Conservation (phyloP, 768 basidiomycete species). For the Dendrothele bispora region DNA sequence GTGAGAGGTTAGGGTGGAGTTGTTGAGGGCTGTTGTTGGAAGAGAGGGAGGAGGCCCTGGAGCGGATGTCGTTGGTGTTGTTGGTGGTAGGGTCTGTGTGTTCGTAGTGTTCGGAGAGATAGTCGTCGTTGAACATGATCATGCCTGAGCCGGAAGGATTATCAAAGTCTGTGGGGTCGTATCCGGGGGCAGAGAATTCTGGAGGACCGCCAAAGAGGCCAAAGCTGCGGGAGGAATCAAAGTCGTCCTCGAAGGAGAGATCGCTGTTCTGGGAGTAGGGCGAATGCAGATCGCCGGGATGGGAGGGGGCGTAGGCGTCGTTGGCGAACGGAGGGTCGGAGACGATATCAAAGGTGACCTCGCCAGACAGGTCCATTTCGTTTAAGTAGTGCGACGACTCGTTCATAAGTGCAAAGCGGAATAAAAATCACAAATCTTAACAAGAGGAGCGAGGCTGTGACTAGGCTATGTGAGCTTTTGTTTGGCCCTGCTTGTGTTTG, state of each 20-base stretch:
- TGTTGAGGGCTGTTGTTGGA: constrained; percentile 46
- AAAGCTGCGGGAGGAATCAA: constrained; percentile 34
- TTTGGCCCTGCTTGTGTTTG: no score
- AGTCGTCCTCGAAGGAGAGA: constrained; percentile 51
- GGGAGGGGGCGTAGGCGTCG: constrained; percentile 47
- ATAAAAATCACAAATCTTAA: no score
- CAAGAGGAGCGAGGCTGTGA: no score
- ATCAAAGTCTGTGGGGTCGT: constrained; percentile 79
- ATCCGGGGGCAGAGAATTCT: constrained; percentile 35
- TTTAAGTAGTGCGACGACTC: no score
- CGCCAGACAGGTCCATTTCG: no score
- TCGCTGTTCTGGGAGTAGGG: constrained; percentile 72
- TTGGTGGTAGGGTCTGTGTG: constrained; percentile 53
- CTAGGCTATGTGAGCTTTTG: no score
- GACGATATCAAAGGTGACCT: constrained; percentile 6
- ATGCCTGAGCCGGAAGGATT: constrained; percentile 45
- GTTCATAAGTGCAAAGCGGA: no score
- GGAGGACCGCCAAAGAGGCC: constrained; percentile 43
- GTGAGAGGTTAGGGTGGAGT: constrained; percentile 26
- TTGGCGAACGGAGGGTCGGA: constrained; percentile 2
- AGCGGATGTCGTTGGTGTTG: constrained; percentile 44
- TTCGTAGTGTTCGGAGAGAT: constrained; percentile 42
- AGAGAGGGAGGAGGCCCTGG: constrained; percentile 68
- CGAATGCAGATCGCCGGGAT: constrained; percentile 52
- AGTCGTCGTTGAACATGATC: constrained; percentile 63